Conservation (phyloP, 2,329 filamentous ascomycete species). For the Aspergillus spinulosporus region DNA sequence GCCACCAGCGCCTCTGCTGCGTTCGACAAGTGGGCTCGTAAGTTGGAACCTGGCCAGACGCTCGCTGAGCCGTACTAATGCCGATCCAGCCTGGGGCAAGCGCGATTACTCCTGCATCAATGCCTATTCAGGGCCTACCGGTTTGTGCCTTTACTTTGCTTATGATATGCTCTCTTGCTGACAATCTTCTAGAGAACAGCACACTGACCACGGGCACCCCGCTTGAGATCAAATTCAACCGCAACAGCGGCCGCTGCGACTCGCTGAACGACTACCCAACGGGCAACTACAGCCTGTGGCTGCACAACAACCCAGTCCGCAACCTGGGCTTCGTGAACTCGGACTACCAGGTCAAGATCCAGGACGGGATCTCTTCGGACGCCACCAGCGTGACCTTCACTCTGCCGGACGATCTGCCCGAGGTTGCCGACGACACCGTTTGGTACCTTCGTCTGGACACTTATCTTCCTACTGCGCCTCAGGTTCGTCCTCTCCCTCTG, state of each 20-base stretch:
- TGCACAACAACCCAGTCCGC: conserved; percentile 35
- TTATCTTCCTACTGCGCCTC: conserved; percentile 27
- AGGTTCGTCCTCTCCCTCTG: conserved; percentile 23
- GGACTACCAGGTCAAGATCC: conserved; percentile 25
- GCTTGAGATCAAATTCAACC: conserved; percentile 31
- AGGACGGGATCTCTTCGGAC: conserved; percentile 21
- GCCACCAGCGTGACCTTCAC: conserved; percentile 25
- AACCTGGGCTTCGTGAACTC: conserved; percentile 23
- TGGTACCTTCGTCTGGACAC: conserved; percentile 34
- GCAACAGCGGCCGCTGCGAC: conserved; percentile 28
- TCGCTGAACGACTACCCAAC: conserved; percentile 25
- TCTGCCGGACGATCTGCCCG: conserved; percentile 28
- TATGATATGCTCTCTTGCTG: not conserved
- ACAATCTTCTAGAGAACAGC: conserved; percentile 30
- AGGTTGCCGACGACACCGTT: conserved; percentile 27
- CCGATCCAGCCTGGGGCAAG: conserved; percentile 35
- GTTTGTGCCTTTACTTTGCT: not conserved
- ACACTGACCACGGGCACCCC: conserved; percentile 28
- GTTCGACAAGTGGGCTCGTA: conserved; percentile 37
- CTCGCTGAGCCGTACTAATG: not conserved
- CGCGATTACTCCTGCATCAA: conserved; percentile 37
- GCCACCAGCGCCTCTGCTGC: conserved; percentile 29
- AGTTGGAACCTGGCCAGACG: not conserved
- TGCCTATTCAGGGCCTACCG: conserved; percentile 29
- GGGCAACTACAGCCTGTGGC: conserved; percentile 27